These are phyloP conservation scores for Toxicodendron radicans DNA, from an alignment of 345 rosid species.

Conservation along the genomic window DNA sequence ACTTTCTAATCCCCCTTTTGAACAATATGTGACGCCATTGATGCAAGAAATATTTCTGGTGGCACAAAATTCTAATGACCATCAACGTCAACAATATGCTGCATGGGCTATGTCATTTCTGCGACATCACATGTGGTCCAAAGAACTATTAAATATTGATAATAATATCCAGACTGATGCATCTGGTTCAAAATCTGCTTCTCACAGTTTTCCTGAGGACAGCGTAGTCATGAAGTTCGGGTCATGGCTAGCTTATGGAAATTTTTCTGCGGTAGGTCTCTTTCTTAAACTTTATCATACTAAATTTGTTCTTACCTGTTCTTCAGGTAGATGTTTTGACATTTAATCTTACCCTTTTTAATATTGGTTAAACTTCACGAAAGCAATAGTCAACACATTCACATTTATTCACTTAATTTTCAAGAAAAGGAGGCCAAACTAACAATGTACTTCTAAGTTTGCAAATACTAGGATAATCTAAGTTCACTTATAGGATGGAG, in stretches of 20 bases:
- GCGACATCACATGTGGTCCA: constrained; percentile 59
- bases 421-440: not conserved
- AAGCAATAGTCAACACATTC: not conserved
- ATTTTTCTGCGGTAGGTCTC: constrained; percentile 46
- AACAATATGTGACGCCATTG: constrained; percentile 52
- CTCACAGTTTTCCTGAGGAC: constrained; percentile 65
- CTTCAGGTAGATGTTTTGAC: not conserved
- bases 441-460: not conserved
- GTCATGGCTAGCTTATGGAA: constrained; percentile 55
- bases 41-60: constrained; percentile 82
- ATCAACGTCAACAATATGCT: constrained; percentile 67
- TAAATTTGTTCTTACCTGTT: not conserved
- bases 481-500: not conserved
- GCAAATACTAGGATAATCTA: not conserved
- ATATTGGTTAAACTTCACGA: not conserved
- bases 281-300: not conserved
- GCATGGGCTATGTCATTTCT: constrained; percentile 89
- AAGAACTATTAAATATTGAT: constrained; percentile 36
- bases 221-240: constrained; percentile 67
- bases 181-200: constrained; percentile 35
- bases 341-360: not conserved
- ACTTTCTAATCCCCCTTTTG: constrained; percentile 58
- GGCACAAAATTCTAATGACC: constrained; percentile 74
- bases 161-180: constrained; percentile 30
- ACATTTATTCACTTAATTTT: not conserved